Percentiles rank a stretch among this genome's conserved stretches.
Evolutionary conservation across 2,329 filamentous ascomycete genomes (phyloP).

Genomic region (Chaetoscypha palmicola): DNA sequence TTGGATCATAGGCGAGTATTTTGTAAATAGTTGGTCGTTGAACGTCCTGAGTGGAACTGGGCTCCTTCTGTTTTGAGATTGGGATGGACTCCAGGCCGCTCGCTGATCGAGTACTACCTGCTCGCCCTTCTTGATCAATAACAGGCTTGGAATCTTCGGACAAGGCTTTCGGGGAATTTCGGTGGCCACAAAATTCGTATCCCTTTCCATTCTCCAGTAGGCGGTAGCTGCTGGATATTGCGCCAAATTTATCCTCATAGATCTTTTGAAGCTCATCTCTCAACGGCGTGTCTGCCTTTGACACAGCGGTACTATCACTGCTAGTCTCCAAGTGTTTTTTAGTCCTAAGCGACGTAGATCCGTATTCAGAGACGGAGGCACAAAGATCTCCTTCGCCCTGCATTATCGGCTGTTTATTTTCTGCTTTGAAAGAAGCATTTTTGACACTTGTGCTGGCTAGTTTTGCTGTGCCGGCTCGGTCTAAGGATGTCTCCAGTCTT

Average conservation of each 20-base stretch:
- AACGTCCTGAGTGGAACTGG: not conserved
- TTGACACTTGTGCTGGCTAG: not conserved
- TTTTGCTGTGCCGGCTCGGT: conserved; percentile 15
- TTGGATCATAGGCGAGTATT: conserved; percentile 58
- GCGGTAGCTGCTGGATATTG: not conserved
- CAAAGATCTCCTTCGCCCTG: conserved; percentile 16
- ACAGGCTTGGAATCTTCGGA: too few species aligned
- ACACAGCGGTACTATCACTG: not conserved
- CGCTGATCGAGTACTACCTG: not conserved
- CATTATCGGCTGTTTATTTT: conserved; percentile 3
- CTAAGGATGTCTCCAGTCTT: conserved; percentile 27
- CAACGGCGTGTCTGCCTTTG: not conserved
- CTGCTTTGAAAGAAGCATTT: too few species aligned
- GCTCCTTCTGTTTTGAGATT: too few species aligned
- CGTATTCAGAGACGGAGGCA: conserved; percentile 11
- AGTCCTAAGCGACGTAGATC: too few species aligned
- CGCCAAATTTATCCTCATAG: too few species aligned
- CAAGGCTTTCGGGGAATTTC: not conserved
- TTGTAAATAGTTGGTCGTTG: conserved; percentile 43
- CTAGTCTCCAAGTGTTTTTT: too few species aligned
- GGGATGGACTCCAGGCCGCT: too few species aligned
- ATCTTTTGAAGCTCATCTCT: too few species aligned
- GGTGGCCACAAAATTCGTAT: not conserved
- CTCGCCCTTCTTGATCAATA: too few species aligned
- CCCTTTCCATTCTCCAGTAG: conserved; percentile 17